Evolutionary conservation across 257 asterid species (phyloP).

Genomic region (Forsythia suspensa): DNA sequence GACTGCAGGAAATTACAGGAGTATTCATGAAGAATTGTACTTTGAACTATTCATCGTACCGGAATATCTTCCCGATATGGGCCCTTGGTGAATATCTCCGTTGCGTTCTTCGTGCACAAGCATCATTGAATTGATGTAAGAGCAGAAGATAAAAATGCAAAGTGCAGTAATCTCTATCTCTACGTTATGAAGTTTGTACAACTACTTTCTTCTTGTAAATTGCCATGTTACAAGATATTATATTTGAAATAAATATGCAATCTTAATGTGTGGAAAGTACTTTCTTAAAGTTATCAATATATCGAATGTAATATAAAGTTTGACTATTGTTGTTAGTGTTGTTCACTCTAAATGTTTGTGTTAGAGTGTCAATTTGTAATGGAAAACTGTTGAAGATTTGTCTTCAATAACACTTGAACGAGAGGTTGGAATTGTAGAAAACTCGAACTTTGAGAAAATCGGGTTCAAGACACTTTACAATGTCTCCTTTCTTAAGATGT

Average conservation of each 20-base stretch:
- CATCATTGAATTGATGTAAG: not conserved
- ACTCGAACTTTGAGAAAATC: no score
- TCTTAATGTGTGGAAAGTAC: not conserved
- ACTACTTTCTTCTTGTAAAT: not conserved
- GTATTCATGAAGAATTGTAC: conserved; percentile 42
- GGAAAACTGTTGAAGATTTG: no score
- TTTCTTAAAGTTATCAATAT: not conserved
- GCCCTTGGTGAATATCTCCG: conserved; percentile 44
- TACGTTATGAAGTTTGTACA: not conserved
- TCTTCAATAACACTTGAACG: no score
- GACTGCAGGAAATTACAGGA: conserved; percentile 45
- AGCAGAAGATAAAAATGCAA: not conserved
- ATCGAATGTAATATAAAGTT: not conserved
- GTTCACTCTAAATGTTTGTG: not conserved
- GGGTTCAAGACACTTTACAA: no score
- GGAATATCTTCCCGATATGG: conserved; percentile 54
- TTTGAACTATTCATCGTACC: conserved; percentile 38
- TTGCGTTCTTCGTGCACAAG: conserved; percentile 8
- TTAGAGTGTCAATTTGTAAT: not conserved
- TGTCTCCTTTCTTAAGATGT: no score
- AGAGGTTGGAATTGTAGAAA: no score
- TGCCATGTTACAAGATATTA: not conserved
- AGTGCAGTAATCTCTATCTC: not conserved
- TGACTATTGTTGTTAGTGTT: not conserved
- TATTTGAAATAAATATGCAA: not conserved